These are phyloP conservation scores for Globisporangium camurandrum DNA, from an alignment of 352 stramenopile species.

Conservation along the genomic window DNA sequence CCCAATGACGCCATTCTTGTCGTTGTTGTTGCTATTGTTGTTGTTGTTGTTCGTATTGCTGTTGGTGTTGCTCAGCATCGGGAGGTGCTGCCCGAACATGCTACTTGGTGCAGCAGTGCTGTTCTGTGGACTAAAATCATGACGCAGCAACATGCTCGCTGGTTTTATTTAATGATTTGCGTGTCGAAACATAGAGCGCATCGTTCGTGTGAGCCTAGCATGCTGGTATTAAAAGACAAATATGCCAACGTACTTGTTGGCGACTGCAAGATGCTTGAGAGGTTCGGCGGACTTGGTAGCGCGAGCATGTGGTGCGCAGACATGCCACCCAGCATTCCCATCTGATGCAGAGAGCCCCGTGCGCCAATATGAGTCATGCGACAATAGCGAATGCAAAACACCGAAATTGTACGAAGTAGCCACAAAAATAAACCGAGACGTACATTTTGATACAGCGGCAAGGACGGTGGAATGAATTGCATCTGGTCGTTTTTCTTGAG, in stretches of 20 bases:
- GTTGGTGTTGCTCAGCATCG: slow-evolving; percentile 20
- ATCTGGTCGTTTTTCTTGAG: slow-evolving; percentile 72
- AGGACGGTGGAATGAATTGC: slow-evolving; percentile 50
- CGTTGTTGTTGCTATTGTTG: slow-evolving; percentile 36
- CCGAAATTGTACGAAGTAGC: no score
- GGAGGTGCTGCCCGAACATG: slow-evolving; percentile 45
- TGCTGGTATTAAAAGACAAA: background rate
- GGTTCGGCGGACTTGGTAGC: slow-evolving; percentile 65
- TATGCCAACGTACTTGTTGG: slow-evolving; percentile 51
- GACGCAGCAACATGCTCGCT: slow-evolving; percentile 66
- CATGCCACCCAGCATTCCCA: slow-evolving; percentile 56
- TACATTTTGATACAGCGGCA: slow-evolving; percentile 72
- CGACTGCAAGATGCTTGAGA: slow-evolving; percentile 65
- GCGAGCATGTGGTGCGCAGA: slow-evolving; percentile 54
- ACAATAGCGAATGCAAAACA: no score
- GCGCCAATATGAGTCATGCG: no score
- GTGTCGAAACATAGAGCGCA: slow-evolving; percentile 1
- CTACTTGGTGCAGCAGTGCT: no score
- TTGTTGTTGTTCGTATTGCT: no score
- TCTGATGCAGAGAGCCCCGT: slow-evolving; percentile 29
- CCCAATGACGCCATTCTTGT: slow-evolving; percentile 53
- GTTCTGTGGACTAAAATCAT: slow-evolving; percentile 70
- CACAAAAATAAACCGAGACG: slow-evolving; percentile 6
- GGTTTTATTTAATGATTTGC: no score
- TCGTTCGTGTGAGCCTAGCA: background rate